Evolutionary conservation across 163 green algal species (phyloP).

Genomic region (Chlorella variabilis): DNA sequence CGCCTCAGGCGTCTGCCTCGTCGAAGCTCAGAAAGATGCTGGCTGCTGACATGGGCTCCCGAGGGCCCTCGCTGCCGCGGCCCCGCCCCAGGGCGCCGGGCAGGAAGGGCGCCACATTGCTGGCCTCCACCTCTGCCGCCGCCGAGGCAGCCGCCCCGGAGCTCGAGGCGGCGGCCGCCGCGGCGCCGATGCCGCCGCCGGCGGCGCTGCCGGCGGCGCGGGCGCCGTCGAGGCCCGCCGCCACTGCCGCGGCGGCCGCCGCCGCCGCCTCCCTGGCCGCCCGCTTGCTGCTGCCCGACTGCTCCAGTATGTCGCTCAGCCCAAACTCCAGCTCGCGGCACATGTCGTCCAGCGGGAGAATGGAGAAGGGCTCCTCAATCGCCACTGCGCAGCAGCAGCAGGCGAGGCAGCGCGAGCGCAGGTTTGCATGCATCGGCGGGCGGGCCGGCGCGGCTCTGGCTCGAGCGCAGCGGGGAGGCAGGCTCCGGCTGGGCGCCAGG

Average conservation of each 20-base stretch:
- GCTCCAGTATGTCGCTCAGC: constrained; percentile 13
- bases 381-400: not conserved
- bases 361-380: constrained; percentile 53
- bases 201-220: not conserved
- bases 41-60: not conserved
- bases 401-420: no score
- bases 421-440: not conserved
- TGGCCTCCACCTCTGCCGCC: not conserved
- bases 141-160: no score
- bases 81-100: not conserved
- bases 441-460: not conserved
- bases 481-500: not conserved
- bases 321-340: constrained; percentile 45
- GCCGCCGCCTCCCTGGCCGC: constrained; percentile 2
- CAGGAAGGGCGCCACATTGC: constrained; percentile 3
- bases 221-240: not conserved
- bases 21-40: not conserved
- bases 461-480: not conserved
- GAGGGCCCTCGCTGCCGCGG: not conserved
- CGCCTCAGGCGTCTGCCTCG: not conserved
- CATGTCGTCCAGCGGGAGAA: constrained; percentile 50
- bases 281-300: not conserved
- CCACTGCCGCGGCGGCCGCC: not conserved
- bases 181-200: not conserved
- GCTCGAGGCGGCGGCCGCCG: no score